Percentiles rank a stretch among this genome's conserved stretches.
Evolutionary conservation across 805 yeast genomes (phyloP).

Genomic region (Suhomyces xylopsoci): DNA sequence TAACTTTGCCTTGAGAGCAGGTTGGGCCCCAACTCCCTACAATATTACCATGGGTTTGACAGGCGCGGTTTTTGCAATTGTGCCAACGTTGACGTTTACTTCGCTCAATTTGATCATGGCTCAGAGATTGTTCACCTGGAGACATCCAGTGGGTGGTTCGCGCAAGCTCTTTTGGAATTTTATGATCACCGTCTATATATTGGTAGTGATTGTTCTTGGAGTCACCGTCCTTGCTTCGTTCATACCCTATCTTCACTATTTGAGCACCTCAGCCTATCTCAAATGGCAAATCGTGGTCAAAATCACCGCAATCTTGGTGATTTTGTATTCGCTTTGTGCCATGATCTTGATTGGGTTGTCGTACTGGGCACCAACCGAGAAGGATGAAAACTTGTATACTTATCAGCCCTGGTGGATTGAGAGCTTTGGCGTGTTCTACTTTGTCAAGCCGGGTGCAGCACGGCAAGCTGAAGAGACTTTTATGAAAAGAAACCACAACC

Average conservation of each 20-base stretch:
- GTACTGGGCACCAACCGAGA: conserved; percentile 19
- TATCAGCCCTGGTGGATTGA: conserved; percentile 26
- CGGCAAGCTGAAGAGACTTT: conserved; percentile 18
- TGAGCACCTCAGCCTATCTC: conserved; percentile 2
- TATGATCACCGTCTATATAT: conserved; percentile 10
- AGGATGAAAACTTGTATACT: conserved; percentile 19
- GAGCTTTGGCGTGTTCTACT: conserved; percentile 17
- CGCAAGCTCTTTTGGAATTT: conserved; percentile 14
- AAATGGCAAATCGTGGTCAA: conserved; percentile 10
- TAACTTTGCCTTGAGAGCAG: conserved; percentile 11
- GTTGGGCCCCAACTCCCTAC: conserved; percentile 6
- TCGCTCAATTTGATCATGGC: conserved; percentile 16
- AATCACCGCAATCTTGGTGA: conserved; percentile 10
- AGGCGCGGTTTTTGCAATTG: conserved; percentile 10
- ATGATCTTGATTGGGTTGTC: conserved; percentile 16
- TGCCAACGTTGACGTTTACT: conserved; percentile 13
- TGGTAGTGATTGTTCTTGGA: conserved; percentile 9
- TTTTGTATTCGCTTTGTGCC: conserved; percentile 15
- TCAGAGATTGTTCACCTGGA: conserved; percentile 18
- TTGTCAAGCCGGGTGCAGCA: conserved; percentile 18
- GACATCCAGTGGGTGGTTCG: conserved; percentile 21
- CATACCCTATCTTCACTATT: conserved; percentile 11
- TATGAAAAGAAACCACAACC: conserved; percentile 18
- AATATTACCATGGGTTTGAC: conserved; percentile 10
- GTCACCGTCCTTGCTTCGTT: conserved; percentile 12